These are phyloP conservation scores for Neopestalotiopsis rosae DNA, from an alignment of 2,329 filamentous ascomycete species.

Conservation along the genomic window DNA sequence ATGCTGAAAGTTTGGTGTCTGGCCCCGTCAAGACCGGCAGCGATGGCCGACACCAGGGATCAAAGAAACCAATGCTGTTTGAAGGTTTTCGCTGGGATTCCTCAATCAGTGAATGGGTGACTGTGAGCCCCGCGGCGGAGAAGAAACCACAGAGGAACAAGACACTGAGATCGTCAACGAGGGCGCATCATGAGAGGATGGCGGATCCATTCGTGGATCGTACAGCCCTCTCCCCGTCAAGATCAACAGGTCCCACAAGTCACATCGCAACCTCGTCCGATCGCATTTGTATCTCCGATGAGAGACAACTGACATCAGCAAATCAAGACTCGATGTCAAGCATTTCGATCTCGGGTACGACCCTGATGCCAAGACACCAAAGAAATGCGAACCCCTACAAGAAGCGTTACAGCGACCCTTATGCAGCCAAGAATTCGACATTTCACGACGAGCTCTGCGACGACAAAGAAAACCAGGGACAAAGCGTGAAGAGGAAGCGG, in stretches of 20 bases:
- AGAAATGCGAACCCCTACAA: neutral
- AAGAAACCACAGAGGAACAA: constrained; percentile 11
- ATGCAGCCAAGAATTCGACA: neutral
- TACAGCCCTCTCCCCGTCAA: neutral
- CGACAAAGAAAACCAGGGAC: constrained; percentile 26
- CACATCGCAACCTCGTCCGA: neutral
- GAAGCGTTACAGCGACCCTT: neutral
- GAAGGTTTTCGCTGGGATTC: constrained; percentile 57
- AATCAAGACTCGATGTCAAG: neutral
- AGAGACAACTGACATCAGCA: neutral
- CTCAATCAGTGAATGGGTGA: constrained; percentile 62
- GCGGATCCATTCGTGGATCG: neutral
- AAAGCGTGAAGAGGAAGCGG: constrained; percentile 18
- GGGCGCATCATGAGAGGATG: neutral
- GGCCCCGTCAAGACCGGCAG: neutral
- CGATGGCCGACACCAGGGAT: neutral
- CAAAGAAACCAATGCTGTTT: constrained; percentile 27
- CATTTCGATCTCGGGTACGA: neutral
- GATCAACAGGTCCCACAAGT: neutral
- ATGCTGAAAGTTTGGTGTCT: constrained; percentile 51
- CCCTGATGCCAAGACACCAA: neutral
- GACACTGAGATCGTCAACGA: constrained; percentile 23
- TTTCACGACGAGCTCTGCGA: constrained; percentile 26
- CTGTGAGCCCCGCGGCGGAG: constrained; percentile 46
- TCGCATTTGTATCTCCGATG: neutral